phyloP scores from a whole-genome alignment of 73 alveolate genomes.

The Paramecium octaurelia region DNA sequence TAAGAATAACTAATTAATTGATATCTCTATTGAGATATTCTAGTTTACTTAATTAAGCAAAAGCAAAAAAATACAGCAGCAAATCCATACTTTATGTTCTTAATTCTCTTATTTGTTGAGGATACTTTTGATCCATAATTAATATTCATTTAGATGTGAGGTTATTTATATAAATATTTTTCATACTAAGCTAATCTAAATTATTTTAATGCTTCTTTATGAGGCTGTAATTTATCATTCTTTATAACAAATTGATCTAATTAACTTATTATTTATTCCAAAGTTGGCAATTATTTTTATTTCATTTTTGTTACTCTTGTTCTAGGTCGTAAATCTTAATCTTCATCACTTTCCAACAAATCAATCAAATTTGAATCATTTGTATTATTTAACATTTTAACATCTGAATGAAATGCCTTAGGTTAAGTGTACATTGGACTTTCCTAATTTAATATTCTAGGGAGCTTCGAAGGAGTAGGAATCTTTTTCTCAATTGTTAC shows the following conservation, averaged over 20 bases:
- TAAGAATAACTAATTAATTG: not conserved
- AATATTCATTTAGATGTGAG: not conserved
- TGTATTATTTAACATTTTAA: not conserved
- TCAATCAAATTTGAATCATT: conserved; percentile 14
- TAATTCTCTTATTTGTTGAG: not conserved
- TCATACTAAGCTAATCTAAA: conserved; percentile 22
- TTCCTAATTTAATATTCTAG: not conserved
- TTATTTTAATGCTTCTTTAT: not conserved
- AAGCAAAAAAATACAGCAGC: not conserved
- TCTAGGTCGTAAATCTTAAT: conserved; percentile 33
- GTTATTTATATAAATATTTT: not conserved
- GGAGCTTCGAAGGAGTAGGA: not conserved
- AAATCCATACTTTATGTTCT: not conserved
- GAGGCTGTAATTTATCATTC: not conserved
- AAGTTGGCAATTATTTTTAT: conserved; percentile 16
- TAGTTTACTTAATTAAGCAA: not conserved
- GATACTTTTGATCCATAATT: not conserved
- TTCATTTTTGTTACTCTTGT: not conserved
- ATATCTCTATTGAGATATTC: not conserved
- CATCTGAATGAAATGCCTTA: conserved; percentile 5
- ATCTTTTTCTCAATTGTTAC: conserved; percentile 19
- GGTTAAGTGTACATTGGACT: not conserved
- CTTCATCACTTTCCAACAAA: conserved; percentile 40
- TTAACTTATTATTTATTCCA: not conserved
- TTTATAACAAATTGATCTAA: not conserved